Evolutionary conservation across 441 rosid species (phyloP).

Genomic region (Croton setiger): DNA sequence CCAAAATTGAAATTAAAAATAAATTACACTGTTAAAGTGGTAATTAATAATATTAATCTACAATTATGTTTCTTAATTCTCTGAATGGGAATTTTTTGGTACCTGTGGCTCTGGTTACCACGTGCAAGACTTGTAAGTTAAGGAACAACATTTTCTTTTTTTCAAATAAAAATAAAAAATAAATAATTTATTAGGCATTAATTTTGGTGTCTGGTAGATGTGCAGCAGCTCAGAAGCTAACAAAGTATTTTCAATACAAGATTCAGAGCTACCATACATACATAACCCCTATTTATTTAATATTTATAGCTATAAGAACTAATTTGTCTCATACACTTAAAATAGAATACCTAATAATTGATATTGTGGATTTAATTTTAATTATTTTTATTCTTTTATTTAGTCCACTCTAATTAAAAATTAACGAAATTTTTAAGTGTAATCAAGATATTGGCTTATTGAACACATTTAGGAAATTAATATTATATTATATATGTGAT

Average conservation of each 20-base stretch:
- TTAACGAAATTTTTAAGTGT: no score
- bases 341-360: neutral
- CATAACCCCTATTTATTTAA: no score
- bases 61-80: no score
- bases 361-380: no score
- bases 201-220: constrained; percentile 8
- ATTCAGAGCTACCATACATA: neutral
- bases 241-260: constrained; percentile 6
- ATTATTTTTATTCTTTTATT: no score
- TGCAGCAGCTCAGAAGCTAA: neutral
- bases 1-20: neutral
- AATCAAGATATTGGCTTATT: no score
- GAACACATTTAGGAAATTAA: no score
- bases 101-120: constrained; percentile 25
- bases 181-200: constrained; percentile 1
- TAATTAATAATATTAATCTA: no score
- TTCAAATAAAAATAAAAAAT: neutral
- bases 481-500: no score
- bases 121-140: constrained; percentile 15
- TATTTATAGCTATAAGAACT: neutral
- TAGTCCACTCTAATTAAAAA: no score
- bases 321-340: neutral
- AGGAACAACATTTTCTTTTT: neutral
- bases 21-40: neutral
- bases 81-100: constrained; percentile 33